A percentile compares a stretch with the other conserved stretches of the same genome.
phyloP scores from a whole-genome alignment of 345 rosid species.

The Pistacia vera region DNA sequence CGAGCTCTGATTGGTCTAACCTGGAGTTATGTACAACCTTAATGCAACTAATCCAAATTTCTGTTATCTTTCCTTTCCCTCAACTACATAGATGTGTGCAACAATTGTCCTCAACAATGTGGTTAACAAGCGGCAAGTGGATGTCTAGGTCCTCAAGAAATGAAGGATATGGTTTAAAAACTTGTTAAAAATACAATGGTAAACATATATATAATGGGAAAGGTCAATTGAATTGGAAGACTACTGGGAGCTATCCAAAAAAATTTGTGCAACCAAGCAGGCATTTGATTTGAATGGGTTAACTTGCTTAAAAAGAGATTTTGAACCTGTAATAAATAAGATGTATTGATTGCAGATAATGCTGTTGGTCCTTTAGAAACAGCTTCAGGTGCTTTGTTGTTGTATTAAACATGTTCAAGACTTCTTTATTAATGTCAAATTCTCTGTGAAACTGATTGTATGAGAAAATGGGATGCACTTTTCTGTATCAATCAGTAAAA shows the following conservation, averaged over 20 bases:
- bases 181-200: neutral
- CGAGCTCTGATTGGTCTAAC: neutral
- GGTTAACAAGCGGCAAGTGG: neutral
- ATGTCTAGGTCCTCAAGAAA: neutral
- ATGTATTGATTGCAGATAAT: neutral
- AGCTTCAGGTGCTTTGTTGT: neutral
- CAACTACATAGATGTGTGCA: neutral
- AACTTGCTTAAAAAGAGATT: neutral
- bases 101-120: neutral
- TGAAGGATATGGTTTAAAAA: neutral
- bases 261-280: neutral
- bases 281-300: neutral
- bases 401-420: neutral
- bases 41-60: neutral
- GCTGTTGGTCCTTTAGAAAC: neutral
- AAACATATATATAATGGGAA: neutral
- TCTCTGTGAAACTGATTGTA: neutral
- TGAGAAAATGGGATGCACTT: neutral
- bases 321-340: neutral
- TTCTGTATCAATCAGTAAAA: neutral
- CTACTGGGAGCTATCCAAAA: neutral
- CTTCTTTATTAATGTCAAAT: neutral
- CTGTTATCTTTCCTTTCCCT: neutral
- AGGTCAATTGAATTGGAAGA: neutral
- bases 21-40: neutral